Evolutionary conservation across 352 stramenopile genomes (phyloP).

Genomic region (Globisporangium paroecandrum): DNA sequence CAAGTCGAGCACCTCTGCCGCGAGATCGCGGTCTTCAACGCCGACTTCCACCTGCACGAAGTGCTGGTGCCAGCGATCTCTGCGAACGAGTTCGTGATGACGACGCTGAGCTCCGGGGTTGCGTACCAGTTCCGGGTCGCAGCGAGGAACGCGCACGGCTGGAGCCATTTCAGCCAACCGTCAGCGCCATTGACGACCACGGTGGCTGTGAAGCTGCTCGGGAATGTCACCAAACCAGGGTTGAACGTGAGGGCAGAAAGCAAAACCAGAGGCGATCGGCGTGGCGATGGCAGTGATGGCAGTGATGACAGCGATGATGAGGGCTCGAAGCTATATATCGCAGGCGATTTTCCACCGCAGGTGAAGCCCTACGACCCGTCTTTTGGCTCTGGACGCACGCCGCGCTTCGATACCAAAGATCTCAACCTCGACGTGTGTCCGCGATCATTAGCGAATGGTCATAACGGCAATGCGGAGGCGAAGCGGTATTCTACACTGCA

Average conservation of each 20-base stretch:
- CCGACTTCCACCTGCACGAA: constrained; percentile 73
- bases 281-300: background rate
- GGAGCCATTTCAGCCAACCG: constrained; percentile 66
- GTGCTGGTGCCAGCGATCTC: constrained; percentile 19
- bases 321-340: constrained; percentile 24
- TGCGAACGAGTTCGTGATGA: constrained; percentile 30
- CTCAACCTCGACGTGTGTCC: constrained; percentile 43
- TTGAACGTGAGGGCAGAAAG: background rate
- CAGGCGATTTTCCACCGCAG: constrained; percentile 32
- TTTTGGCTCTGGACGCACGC: constrained; percentile 60
- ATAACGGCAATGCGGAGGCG: constrained; percentile 15
- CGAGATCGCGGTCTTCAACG: constrained; percentile 71
- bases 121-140: constrained; percentile 86
- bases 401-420: constrained; percentile 48
- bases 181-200: constrained; percentile 54
- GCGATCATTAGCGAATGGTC: constrained; percentile 15
- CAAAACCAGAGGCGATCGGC: background rate
- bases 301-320: background rate
- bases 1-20: constrained; percentile 72
- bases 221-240: background rate
- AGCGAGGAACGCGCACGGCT: constrained; percentile 62
- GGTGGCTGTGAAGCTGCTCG: constrained; percentile 18
- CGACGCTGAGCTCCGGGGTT: constrained; percentile 66
- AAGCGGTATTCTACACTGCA: constrained; percentile 38
- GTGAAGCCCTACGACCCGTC: constrained; percentile 51